phyloP scores from a whole-genome alignment of 768 basidiomycete species.

The Phaffia australis region DNA sequence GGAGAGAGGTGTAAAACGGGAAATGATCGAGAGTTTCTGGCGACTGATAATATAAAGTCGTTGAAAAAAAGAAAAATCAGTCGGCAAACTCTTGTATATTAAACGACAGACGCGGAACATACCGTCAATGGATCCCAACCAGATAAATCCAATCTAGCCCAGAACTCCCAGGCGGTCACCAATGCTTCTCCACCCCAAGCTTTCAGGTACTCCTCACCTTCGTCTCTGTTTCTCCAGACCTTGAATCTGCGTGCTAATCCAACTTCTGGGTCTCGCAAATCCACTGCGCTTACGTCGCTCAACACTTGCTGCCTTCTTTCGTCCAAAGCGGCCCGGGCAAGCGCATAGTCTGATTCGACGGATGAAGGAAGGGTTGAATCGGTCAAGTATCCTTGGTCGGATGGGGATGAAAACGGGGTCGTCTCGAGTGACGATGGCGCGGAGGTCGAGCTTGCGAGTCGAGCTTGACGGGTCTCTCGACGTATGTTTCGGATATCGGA shows the following conservation, averaged over 20 bases:
- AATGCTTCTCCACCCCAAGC: constrained; percentile 84
- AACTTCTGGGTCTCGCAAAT: constrained; percentile 66
- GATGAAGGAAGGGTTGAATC: constrained; percentile 26
- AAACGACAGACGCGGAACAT: constrained; percentile 29
- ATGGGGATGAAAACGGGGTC: not conserved
- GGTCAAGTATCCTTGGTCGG: constrained; percentile 28
- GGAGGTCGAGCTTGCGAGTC: constrained; percentile 16
- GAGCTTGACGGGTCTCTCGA: constrained; percentile 36
- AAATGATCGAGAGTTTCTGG: constrained; percentile 60
- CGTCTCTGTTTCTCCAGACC: constrained; percentile 59
- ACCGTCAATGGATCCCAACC: constrained; percentile 84
- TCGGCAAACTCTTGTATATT: not conserved
- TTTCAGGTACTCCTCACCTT: constrained; percentile 67
- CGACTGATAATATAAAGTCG: not conserved
- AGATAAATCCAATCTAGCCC: constrained; percentile 72
- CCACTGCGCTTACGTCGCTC: constrained; percentile 69
- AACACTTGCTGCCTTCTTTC: constrained; percentile 51
- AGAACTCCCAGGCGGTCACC: constrained; percentile 87
- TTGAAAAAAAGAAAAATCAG: not conserved
- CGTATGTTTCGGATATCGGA: constrained; percentile 37
- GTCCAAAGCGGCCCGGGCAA: constrained; percentile 50
- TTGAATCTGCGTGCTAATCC: constrained; percentile 57
- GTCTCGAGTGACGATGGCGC: constrained; percentile 11
- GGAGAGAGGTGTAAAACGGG: constrained; percentile 67
- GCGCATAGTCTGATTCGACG: constrained; percentile 49